Evolutionary conservation across 768 basidiomycete genomes (phyloP), one percentile per base, ranked within the genome.

Genomic region (Rhizopogon vinicolor): DNA sequence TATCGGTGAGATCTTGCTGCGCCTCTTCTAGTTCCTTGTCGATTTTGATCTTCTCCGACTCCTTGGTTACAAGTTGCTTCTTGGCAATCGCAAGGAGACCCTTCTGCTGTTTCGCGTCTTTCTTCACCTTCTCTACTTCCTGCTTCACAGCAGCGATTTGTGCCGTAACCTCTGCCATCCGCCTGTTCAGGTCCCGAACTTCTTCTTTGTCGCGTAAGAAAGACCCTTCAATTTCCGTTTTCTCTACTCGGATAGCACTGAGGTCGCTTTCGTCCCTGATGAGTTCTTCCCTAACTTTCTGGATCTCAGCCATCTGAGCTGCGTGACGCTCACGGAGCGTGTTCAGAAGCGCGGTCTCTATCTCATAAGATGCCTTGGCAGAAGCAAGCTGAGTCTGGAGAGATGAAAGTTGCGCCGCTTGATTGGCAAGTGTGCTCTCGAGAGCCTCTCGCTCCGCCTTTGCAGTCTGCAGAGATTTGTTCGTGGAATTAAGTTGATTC

Each of bases 71-170:
- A 28, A 98, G 75, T 74, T 98, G 97, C 70, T 99, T 98, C 75
- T 87, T 88, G 5, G 92, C 91, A 67, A 98, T 96, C 5, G 94
- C 94, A 22, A 96, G 78, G 59, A 96, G 78, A 9, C 97, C 97
- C 68, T 93, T 98, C 75, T 98, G 95, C 66, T 97, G 93, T 68
- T 96, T 89, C 2, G 91, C 93, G 51, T 98, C 95, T 72, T 91
- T 98, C 76, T 86, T 94, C 41, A 81, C 69, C 74, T 90, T 94
- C 70, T 98, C 97, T 19, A 93, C 74, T 58, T 91, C 86, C 10
- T 72, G 75, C 68, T 89, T 94, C 51, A 87, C 68, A 10, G 74
- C 65, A 44, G 89, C 83, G 37, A 86, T 86, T 69, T 93, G 84
- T 58, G 85, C 80, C 7, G 85, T 83, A 14, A 84, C 81, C 63